phyloP scores from a whole-genome alignment of 441 rosid genomes.

The Iberis amara region DNA sequence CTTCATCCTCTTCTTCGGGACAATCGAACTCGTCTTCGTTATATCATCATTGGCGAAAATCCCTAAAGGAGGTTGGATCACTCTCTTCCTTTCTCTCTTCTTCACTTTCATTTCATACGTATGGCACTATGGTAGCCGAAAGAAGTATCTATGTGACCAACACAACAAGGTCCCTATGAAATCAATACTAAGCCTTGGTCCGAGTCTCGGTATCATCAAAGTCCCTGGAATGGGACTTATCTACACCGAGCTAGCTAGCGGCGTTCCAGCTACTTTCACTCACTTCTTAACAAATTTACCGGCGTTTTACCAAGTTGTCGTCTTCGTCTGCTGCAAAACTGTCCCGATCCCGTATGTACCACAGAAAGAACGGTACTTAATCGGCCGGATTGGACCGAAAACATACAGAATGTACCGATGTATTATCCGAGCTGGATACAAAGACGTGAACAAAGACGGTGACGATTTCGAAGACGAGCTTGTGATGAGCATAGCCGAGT shows the following conservation, averaged over 20 bases:
- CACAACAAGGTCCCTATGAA: constrained; percentile 80
- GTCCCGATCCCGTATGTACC: constrained; percentile 81
- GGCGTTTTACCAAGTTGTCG: constrained; percentile 79
- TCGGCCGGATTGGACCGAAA: constrained; percentile 90
- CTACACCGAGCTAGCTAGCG: constrained; percentile 69
- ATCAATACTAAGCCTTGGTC: constrained; percentile 68
- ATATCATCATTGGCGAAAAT: constrained; percentile 50
- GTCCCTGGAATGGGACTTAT: constrained; percentile 89
- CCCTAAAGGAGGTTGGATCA: constrained; percentile 73
- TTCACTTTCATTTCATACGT: constrained; percentile 51
- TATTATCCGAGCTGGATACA: constrained; percentile 76
- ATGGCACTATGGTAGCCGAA: constrained; percentile 80
- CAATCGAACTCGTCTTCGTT: constrained; percentile 57
- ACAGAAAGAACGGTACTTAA: constrained; percentile 67
- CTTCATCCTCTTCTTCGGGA: constrained; percentile 54
- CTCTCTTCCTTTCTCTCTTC: constrained; percentile 51
- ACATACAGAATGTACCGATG: constrained; percentile 79
- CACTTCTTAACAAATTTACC: constrained; percentile 78
- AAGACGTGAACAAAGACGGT: constrained; percentile 63
- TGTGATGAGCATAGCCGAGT: constrained; percentile 81
- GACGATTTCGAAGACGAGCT: constrained; percentile 71
- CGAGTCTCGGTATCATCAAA: constrained; percentile 78
- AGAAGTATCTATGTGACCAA: constrained; percentile 66
- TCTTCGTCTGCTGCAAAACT: constrained; percentile 73
- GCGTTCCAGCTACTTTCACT: constrained; percentile 73